Percentiles rank a stretch among this genome's conserved stretches.
phyloP scores from a whole-genome alignment of 371 early-diverging fungal species.

The Zancudomyces culisetae region DNA sequence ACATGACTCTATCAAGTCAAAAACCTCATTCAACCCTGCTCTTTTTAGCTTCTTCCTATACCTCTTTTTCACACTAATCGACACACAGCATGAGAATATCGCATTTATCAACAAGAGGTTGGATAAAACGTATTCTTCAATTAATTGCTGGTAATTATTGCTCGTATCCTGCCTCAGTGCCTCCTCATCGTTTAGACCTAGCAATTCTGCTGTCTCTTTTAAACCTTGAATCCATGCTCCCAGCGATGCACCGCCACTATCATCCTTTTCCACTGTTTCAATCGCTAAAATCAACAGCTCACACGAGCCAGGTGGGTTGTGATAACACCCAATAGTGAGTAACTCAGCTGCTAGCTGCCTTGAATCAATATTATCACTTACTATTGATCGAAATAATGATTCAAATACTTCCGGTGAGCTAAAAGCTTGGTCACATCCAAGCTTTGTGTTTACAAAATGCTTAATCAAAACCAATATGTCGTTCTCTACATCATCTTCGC shows the following conservation, averaged over 20 bases:
- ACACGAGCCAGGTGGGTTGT: background rate
- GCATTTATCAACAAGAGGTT: constrained; percentile 1
- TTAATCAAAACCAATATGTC: background rate
- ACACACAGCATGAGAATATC: background rate
- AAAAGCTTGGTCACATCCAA: background rate
- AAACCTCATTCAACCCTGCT: background rate
- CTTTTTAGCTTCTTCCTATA: constrained; percentile 1
- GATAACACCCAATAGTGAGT: constrained; percentile 1
- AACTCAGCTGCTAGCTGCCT: background rate
- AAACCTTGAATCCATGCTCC: background rate
- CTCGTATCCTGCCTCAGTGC: too few species aligned
- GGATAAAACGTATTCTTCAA: constrained; percentile 1
- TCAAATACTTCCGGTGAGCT: background rate
- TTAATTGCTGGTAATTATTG: too few species aligned
- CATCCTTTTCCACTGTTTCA: too few species aligned
- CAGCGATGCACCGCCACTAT: background rate
- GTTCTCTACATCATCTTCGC: background rate
- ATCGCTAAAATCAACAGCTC: background rate
- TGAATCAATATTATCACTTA: background rate
- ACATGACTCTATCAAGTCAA: background rate
- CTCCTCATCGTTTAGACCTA: too few species aligned
- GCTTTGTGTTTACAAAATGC: background rate
- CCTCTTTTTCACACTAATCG: background rate
- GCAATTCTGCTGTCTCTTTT: background rate
- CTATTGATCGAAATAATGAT: background rate